Conservation (phyloP, 129 eudicot species). For the Helichrysum umbraculigerum region DNA sequence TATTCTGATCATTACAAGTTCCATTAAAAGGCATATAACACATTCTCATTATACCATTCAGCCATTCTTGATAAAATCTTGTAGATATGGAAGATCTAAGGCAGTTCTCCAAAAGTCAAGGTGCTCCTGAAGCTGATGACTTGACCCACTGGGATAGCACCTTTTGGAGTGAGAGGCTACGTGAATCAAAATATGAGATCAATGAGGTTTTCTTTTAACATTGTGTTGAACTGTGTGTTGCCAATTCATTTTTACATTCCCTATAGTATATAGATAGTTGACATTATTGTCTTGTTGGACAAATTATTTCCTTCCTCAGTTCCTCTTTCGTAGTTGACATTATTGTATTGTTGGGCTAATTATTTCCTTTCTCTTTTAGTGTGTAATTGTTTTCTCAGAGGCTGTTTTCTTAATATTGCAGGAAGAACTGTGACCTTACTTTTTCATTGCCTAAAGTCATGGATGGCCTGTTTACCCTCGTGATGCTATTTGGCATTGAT, state of each 20-base stretch:
- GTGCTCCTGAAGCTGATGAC: slow-evolving; percentile 85
- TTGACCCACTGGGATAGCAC: slow-evolving; percentile 80
- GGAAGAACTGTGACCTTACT: slow-evolving; percentile 95
- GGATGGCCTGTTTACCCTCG: slow-evolving; percentile 94
- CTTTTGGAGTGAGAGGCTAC: slow-evolving; percentile 97
- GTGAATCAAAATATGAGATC: slow-evolving; percentile 90
- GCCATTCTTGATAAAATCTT: slow-evolving; percentile 10
- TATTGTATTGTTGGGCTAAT: neutral
- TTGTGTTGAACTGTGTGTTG: neutral
- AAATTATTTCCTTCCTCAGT: too few relatives aligned
- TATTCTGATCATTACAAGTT: neutral
- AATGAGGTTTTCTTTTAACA: slow-evolving; percentile 63
- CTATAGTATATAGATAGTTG: neutral
- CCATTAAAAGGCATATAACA: neutral
- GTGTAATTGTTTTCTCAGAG: neutral
- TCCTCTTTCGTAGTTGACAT: neutral
- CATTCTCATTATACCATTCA: neutral
- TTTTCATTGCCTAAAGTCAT: slow-evolving; percentile 93
- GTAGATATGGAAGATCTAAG: slow-evolving; percentile 89
- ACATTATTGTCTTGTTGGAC: too few relatives aligned
- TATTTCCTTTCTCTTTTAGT: neutral
- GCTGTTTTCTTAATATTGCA: slow-evolving; percentile 32
- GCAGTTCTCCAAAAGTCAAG: slow-evolving; percentile 65
- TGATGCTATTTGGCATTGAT: slow-evolving; percentile 73
- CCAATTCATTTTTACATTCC: neutral